Percentiles rank a stretch among this genome's conserved stretches.
phyloP scores from a whole-genome alignment of 2,329 filamentous ascomycete species.

The Aureobasidium sp. region DNA sequence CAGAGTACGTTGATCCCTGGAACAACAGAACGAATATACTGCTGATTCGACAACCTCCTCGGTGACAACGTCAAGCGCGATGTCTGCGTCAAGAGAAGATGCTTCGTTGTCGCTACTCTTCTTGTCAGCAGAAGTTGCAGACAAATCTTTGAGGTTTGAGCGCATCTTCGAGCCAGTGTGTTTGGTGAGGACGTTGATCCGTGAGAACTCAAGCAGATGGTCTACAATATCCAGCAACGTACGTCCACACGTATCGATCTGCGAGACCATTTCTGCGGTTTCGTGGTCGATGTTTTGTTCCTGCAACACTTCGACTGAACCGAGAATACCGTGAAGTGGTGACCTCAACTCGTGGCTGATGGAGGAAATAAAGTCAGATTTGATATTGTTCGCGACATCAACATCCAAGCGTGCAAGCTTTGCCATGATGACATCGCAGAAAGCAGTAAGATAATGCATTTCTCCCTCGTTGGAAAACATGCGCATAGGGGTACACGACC shows the following conservation, averaged over 20 bases:
- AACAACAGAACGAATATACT: constrained; percentile 9
- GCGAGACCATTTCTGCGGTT: constrained; percentile 37
- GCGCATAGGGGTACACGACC: constrained; percentile 39
- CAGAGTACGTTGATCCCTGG: neutral
- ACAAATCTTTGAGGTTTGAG: neutral
- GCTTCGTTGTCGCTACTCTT: constrained; percentile 18
- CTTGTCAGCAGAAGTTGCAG: neutral
- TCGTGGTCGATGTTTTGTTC: constrained; percentile 33
- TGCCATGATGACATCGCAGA: constrained; percentile 37
- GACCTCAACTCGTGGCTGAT: constrained; percentile 47
- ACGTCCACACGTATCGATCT: constrained; percentile 44
- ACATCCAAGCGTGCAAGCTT: constrained; percentile 36
- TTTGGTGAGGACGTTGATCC: constrained; percentile 33
- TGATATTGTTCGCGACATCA: constrained; percentile 38
- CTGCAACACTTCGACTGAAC: constrained; percentile 41
- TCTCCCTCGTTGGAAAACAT: constrained; percentile 34
- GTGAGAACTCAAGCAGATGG: constrained; percentile 38
- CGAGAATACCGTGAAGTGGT: constrained; percentile 43
- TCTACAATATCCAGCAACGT: constrained; percentile 45
- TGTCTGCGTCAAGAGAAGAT: constrained; percentile 20
- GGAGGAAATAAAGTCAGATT: constrained; percentile 46
- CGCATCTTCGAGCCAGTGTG: neutral
- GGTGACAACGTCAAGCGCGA: constrained; percentile 41
- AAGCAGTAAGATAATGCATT: constrained; percentile 37
- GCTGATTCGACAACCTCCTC: constrained; percentile 49